Percentiles rank a stretch among this genome's conserved stretches.
Conservation (phyloP, 1,139 yeast genomes). For the Suhomyces yuchorum region DNA sequence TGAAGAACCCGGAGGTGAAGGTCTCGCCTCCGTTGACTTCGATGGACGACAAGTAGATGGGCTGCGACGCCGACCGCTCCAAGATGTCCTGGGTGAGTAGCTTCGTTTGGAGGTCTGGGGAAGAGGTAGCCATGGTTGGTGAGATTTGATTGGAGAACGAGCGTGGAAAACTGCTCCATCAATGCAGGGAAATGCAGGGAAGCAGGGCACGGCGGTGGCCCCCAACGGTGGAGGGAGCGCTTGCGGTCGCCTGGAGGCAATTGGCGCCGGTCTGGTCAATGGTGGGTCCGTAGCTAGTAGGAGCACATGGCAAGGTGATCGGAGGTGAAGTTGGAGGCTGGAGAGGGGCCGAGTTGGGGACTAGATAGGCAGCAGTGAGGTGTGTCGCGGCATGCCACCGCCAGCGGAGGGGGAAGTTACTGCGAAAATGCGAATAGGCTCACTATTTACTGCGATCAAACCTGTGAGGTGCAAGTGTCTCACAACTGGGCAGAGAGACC, state of each 20-base stretch:
- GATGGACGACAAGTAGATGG: constrained; percentile 47
- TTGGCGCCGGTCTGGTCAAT: too few species aligned
- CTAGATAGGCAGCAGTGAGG: too few species aligned
- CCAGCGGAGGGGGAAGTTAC: too few species aligned
- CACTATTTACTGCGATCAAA: too few species aligned
- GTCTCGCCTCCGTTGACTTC: constrained; percentile 54
- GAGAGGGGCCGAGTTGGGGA: too few species aligned
- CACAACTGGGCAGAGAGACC: too few species aligned
- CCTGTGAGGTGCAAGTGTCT: too few species aligned
- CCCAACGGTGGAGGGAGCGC: background rate
- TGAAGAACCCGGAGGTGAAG: constrained; percentile 49
- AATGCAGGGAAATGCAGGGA: background rate
- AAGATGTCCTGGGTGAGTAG: constrained; percentile 38
- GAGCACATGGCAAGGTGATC: too few species aligned
- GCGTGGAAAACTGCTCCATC: background rate
- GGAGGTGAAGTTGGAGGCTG: too few species aligned
- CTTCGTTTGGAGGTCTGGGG: constrained; percentile 27
- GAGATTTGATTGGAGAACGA: constrained; percentile 7
- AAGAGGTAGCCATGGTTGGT: constrained; percentile 6
- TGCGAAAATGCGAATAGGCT: too few species aligned
- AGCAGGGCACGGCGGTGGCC: background rate
- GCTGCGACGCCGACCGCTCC: constrained; percentile 37
- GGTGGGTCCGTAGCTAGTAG: too few species aligned
- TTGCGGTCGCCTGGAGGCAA: background rate
- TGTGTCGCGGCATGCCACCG: too few species aligned